These are phyloP conservation scores for Luzula sylvatica DNA, from an alignment of 176 grass and related monocot species.

Conservation along the genomic window DNA sequence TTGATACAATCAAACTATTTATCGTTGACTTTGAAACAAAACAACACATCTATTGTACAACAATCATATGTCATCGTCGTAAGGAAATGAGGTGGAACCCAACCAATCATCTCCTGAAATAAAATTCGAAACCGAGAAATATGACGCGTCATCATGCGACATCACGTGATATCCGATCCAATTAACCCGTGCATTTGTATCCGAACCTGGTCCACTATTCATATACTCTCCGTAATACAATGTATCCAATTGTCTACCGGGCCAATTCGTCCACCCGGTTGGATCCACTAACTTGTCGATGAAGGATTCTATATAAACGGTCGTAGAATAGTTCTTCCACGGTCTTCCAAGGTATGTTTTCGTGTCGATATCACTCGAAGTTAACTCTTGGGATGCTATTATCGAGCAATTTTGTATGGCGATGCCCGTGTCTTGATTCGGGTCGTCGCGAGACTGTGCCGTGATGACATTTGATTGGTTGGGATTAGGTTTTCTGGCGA, in stretches of 20 bases:
- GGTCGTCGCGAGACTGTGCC: slow-evolving; percentile 36
- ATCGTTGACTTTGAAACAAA: too few relatives aligned
- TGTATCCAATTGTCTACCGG: slow-evolving; percentile 27
- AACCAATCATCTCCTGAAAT: slow-evolving; percentile 71
- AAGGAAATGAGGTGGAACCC: slow-evolving; percentile 56
- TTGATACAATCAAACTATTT: too few relatives aligned
- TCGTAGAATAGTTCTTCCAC: slow-evolving; percentile 50
- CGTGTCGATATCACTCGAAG: neutral
- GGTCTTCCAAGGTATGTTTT: slow-evolving; percentile 63
- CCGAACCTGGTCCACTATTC: slow-evolving; percentile 44
- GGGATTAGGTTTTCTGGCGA: slow-evolving; percentile 25
- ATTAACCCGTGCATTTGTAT: slow-evolving; percentile 19
- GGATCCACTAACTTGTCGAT: slow-evolving; percentile 38
- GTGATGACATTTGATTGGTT: slow-evolving; percentile 58
- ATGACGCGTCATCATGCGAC: slow-evolving; percentile 43
- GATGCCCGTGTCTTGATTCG: slow-evolving; percentile 62
- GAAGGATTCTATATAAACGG: slow-evolving; percentile 43
- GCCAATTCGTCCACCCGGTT: slow-evolving; percentile 49
- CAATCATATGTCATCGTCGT: slow-evolving; percentile 39
- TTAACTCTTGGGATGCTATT: slow-evolving; percentile 16
- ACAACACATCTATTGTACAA: neutral
- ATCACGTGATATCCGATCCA: slow-evolving; percentile 49
- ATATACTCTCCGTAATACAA: slow-evolving; percentile 74
- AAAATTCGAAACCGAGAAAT: slow-evolving; percentile 44
- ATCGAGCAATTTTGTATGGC: slow-evolving; percentile 56